Conservation (phyloP, 1,284 basidiomycete genomes). For the Naganishia cerealis region DNA sequence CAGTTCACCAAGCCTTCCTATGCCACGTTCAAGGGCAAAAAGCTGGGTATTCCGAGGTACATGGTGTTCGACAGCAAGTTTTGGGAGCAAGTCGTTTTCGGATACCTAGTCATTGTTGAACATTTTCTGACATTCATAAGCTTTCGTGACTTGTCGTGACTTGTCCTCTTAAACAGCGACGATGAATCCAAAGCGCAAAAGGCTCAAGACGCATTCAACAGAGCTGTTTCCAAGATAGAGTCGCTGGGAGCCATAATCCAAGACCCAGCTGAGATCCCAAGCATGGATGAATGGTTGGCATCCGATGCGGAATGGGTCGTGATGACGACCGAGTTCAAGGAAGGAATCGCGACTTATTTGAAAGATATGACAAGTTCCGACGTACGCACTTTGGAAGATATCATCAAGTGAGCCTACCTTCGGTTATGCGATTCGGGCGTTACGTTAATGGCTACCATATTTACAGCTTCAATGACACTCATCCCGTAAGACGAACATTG, state of each 20-base stretch:
- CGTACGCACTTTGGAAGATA: conserved; percentile 21
- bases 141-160: no score
- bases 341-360: conserved; percentile 22
- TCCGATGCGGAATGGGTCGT: conserved; percentile 16
- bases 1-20: conserved; percentile 20
- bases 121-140: neutral
- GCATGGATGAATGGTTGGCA: conserved; percentile 19
- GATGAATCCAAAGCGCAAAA: neutral
- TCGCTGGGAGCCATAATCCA: conserved; percentile 20
- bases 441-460: neutral
- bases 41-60: conserved; percentile 28
- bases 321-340: conserved; percentile 30
- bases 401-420: conserved; percentile 14
- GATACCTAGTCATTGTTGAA: neutral
- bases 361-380: conserved; percentile 9
- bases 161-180: neutral
- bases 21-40: conserved; percentile 19
- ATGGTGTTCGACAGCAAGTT: conserved; percentile 24
- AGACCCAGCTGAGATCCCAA: conserved; percentile 29
- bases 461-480: conserved; percentile 12
- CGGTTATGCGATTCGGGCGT: neutral
- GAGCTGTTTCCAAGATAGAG: conserved; percentile 17
- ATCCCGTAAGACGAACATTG: conserved; percentile 5
- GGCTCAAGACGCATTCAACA: conserved; percentile 6
- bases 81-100: neutral